Percentiles rank a stretch among this genome's conserved stretches.
These are phyloP conservation scores for Colletotrichum noveboracense DNA, from an alignment of 2,329 filamentous ascomycete species.

Conservation along the genomic window DNA sequence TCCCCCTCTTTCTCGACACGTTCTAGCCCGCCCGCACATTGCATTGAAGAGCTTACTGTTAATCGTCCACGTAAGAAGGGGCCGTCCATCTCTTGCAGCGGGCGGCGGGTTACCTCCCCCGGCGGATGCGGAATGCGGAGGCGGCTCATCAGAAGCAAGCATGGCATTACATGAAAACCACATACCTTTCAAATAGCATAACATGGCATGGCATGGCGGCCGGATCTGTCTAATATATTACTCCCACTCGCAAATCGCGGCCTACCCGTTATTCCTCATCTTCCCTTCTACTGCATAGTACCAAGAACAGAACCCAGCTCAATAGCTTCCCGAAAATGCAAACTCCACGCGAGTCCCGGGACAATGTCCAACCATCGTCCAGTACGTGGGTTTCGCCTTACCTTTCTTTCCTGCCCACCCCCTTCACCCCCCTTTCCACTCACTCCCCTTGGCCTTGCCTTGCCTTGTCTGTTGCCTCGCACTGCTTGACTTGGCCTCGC, in stretches of 20 bases:
- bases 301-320: slow-evolving; percentile 2
- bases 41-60: slow-evolving; percentile 11
- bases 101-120: not conserved
- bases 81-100: not conserved
- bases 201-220: not conserved
- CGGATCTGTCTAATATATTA: not conserved
- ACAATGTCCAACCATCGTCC: slow-evolving; percentile 12
- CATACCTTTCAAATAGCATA: not conserved
- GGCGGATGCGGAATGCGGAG: not conserved
- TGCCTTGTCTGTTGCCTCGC: not conserved
- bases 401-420: not conserved
- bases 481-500: not conserved
- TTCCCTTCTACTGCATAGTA: not conserved
- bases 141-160: not conserved
- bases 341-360: slow-evolving; percentile 18
- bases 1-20: not conserved
- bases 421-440: not conserved
- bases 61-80: not conserved
- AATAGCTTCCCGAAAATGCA: slow-evolving; percentile 16
- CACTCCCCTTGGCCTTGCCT: not conserved
- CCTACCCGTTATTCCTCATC: not conserved
- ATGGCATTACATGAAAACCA: not conserved
- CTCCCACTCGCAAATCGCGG: slow-evolving; percentile 5
- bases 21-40: not conserved
- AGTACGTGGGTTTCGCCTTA: slow-evolving; percentile 17